Evolutionary conservation across 2,329 filamentous ascomycete genomes (phyloP), one percentile per base, ranked within the genome.

Genomic region (Penicillium sp.): DNA sequence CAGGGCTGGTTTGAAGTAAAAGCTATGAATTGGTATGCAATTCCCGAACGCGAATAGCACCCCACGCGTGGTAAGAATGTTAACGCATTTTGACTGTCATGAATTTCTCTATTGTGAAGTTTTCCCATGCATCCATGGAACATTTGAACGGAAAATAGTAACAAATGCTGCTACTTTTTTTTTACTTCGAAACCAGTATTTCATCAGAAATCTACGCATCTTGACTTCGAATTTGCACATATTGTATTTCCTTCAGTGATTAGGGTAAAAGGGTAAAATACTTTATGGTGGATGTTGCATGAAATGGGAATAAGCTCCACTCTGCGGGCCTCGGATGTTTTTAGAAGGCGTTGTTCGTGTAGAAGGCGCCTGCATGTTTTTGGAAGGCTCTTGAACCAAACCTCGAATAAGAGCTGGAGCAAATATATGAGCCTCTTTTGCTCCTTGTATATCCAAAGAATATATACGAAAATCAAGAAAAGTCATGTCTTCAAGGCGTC

Each of bases 401-500:
- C 0, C 8, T 39, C 16, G n/a, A n/a, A 19, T 19, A 19, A 19
- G 4, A 19, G 2, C 9, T 4, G n/a, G 3, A 19, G 3, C 35
- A 39, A 9, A 13, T 39, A 19, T 19, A 39, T 39, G 1, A 19
- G 8, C 10, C 35, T 19, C 7, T 39, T 19, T n/a, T 11, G 3
- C 4, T 19, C 19, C 35, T 39, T 19, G 1, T 10, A 4, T 8
- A 11, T 39, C 1, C 7, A 39, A 37, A 37, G 3, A 8, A 19
- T 11, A 9, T 3, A 19, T 10, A 37, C 35, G 1, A 26, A 24
- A 21, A 49, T 49, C 31, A 6, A 27, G 16, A 49, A n/a, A 47
- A 16, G 19, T 11, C 44, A 65, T 65, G 63, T 52, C 58, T 31
- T 62, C 65, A 8, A 65, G 65, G 5, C 60, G 67, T 14, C 58